Conservation (phyloP, 2,329 filamentous ascomycete species). For the Pseudocercospora fijiensis region DNA sequence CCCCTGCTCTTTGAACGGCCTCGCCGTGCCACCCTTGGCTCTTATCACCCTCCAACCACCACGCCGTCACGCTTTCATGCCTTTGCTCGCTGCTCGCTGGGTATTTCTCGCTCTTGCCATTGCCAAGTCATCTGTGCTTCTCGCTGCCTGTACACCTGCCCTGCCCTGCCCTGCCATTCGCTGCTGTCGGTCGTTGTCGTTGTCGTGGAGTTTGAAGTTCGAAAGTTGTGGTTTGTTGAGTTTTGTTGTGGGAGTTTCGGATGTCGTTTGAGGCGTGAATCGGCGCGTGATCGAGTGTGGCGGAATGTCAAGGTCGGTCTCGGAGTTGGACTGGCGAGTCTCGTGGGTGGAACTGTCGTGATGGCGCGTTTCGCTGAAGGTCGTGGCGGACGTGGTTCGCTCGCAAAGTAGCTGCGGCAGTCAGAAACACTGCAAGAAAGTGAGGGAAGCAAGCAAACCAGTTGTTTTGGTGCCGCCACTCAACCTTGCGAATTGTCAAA, state of each 20-base stretch:
- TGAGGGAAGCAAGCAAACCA: neutral
- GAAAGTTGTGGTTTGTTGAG: neutral
- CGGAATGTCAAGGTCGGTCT: neutral
- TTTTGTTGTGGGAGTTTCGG: neutral
- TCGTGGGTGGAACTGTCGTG: neutral
- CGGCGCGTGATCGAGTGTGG: neutral
- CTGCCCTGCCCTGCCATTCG: neutral
- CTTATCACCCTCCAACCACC: neutral
- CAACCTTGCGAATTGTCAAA: neutral
- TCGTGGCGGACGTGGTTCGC: neutral
- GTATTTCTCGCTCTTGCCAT: neutral
- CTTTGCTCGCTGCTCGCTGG: neutral
- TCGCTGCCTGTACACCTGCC: neutral
- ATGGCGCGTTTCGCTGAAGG: neutral
- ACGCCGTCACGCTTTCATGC: neutral
- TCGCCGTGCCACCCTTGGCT: neutral
- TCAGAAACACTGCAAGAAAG: neutral
- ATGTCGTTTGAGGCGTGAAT: neutral
- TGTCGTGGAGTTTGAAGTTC: neutral
- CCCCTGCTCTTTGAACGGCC: neutral
- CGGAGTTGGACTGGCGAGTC: neutral
- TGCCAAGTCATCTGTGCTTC: neutral
- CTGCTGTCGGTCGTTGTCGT: neutral
- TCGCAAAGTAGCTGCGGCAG: neutral
- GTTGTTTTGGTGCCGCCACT: neutral